Evolutionary conservation across 768 basidiomycete species (phyloP).

Genomic region (Russula compacta): DNA sequence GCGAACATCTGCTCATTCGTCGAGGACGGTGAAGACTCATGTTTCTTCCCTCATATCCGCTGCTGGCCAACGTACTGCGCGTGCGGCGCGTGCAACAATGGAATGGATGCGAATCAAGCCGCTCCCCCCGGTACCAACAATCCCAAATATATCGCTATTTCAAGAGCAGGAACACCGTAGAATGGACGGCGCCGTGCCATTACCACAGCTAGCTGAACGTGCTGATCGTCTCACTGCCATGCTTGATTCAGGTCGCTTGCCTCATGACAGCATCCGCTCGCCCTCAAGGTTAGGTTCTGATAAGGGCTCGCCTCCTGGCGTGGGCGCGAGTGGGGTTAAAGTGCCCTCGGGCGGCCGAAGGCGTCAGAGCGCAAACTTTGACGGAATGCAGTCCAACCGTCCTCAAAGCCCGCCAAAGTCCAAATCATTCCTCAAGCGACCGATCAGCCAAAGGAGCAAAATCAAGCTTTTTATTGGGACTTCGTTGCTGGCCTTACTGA

Average conservation of each 20-base stretch:
- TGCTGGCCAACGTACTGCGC: slow-evolving; percentile 15
- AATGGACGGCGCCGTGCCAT: slow-evolving; percentile 38
- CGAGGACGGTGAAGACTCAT: slow-evolving; percentile 31
- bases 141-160: slow-evolving; percentile 38
- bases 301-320: neutral
- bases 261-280: slow-evolving; percentile 37
- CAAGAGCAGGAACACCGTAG: slow-evolving; percentile 35
- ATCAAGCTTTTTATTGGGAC: slow-evolving; percentile 13
- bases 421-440: neutral
- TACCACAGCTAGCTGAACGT: slow-evolving; percentile 45
- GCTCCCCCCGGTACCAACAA: slow-evolving; percentile 48
- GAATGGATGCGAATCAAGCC: slow-evolving; percentile 42
- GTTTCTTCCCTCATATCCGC: slow-evolving; percentile 43
- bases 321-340: slow-evolving; percentile 3
- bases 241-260: slow-evolving; percentile 45
- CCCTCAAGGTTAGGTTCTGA: neutral
- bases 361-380: neutral
- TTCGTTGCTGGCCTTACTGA: slow-evolving; percentile 25
- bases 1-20: slow-evolving; percentile 38
- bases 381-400: neutral
- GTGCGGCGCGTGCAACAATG: slow-evolving; percentile 1
- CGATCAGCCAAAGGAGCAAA: slow-evolving; percentile 12
- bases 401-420: neutral
- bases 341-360: slow-evolving; percentile 4
- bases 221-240: slow-evolving; percentile 41